Conservation (phyloP, 345 rosid species). For the Heritiera littoralis region DNA sequence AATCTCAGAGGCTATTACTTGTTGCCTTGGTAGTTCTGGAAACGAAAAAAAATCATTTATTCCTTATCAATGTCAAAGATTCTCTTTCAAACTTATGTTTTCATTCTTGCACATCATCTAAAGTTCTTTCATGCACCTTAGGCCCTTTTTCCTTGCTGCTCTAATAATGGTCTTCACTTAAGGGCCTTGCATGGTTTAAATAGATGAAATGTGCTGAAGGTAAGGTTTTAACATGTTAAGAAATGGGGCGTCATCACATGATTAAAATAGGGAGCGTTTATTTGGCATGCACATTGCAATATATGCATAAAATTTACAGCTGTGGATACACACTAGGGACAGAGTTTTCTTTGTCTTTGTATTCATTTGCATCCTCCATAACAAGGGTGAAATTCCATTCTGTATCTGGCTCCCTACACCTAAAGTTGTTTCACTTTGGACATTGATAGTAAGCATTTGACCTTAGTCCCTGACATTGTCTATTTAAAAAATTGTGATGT, state of each 20-base stretch:
- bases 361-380: neutral
- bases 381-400: neutral
- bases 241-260: neutral
- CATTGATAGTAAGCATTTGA: slow-evolving; percentile 6
- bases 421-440: neutral
- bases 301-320: neutral
- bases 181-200: neutral
- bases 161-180: neutral
- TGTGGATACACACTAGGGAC: neutral
- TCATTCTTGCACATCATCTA: neutral
- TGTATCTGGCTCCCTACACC: too few species aligned
- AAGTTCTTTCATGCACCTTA: neutral
- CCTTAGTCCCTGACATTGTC: neutral
- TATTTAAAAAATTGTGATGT: neutral
- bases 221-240: neutral
- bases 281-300: neutral
- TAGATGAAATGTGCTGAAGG: neutral
- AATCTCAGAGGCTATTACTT: neutral
- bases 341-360: neutral
- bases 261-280: neutral
- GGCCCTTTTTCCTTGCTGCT: neutral
- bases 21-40: slow-evolving; percentile 38
- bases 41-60: neutral
- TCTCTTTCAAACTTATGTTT: neutral
- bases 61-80: neutral